Evolutionary conservation across 1,284 basidiomycete genomes (phyloP).

Genomic region (Gymnopus androsaceus): DNA sequence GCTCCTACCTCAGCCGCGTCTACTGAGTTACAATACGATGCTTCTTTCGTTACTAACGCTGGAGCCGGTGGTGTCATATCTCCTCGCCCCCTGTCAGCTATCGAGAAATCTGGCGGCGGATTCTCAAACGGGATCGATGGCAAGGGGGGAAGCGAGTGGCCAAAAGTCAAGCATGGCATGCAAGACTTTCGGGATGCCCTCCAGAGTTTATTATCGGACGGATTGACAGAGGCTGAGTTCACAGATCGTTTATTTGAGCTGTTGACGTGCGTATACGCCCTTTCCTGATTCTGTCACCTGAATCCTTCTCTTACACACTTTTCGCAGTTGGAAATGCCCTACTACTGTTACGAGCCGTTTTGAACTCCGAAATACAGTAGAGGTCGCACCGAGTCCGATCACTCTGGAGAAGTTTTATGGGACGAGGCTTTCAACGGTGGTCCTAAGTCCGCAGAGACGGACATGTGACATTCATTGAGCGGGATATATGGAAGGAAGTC

Average conservation of each 20-base stretch:
- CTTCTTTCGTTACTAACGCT: constrained; percentile 63
- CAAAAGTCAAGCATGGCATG: constrained; percentile 66
- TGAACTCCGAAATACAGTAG: constrained; percentile 62
- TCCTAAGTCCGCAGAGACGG: constrained; percentile 67
- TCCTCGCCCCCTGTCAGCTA: constrained; percentile 48
- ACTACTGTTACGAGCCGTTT: constrained; percentile 47
- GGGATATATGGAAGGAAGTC: constrained; percentile 63
- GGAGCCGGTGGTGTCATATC: constrained; percentile 63
- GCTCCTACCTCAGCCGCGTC: constrained; percentile 28
- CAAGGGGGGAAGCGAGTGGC: constrained; percentile 59
- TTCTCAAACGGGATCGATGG: constrained; percentile 76
- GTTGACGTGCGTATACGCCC: constrained; percentile 52
- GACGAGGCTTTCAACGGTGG: constrained; percentile 72
- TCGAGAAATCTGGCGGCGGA: constrained; percentile 54
- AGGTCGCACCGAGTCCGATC: constrained; percentile 49
- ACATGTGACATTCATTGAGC: constrained; percentile 65
- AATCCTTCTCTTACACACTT: neutral
- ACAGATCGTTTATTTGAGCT: constrained; percentile 60
- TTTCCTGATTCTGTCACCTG: constrained; percentile 4
- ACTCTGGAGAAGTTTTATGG: constrained; percentile 45
- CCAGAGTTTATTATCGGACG: constrained; percentile 21
- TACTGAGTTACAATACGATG: constrained; percentile 45
- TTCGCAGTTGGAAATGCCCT: constrained; percentile 48
- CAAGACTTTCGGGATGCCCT: constrained; percentile 38
- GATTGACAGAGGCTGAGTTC: constrained; percentile 29